Conservation (phyloP, 2,329 filamentous ascomycete genomes). For the Onygenales sp. region DNA sequence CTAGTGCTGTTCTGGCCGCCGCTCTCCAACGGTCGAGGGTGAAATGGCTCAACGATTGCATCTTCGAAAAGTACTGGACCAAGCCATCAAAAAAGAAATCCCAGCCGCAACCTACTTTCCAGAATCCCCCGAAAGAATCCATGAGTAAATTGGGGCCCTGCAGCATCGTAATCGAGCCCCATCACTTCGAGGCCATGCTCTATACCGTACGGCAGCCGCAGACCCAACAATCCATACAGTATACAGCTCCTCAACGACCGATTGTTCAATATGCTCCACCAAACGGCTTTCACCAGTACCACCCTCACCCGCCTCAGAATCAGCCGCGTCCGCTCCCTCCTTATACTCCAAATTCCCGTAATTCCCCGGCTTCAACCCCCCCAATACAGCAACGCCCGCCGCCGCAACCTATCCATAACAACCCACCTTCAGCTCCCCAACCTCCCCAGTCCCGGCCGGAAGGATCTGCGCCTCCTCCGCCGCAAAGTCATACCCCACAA, state of each 20-base stretch:
- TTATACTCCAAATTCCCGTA: conserved; percentile 14
- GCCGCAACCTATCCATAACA: neutral
- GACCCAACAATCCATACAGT: conserved; percentile 28
- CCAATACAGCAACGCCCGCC: neutral
- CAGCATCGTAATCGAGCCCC: conserved; percentile 53
- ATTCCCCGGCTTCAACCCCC: conserved; percentile 7
- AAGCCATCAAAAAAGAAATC: conserved; percentile 49
- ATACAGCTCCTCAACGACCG: conserved; percentile 29
- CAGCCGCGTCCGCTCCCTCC: conserved; percentile 20
- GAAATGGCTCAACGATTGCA: conserved; percentile 45
- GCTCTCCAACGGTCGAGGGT: conserved; percentile 51
- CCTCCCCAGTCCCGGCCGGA: neutral
- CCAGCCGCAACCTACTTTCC: conserved; percentile 33
- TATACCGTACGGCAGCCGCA: conserved; percentile 45
- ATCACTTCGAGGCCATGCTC: conserved; percentile 51
- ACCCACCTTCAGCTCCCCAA: neutral
- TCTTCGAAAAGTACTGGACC: conserved; percentile 49
- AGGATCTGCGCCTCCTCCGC: neutral
- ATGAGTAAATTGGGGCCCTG: conserved; percentile 49
- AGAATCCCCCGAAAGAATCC: conserved; percentile 42
- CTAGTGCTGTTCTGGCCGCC: conserved; percentile 46
- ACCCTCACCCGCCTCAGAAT: conserved; percentile 25
- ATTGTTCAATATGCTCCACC: conserved; percentile 35
- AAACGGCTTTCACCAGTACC: conserved; percentile 33
- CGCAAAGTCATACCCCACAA: neutral